Percentiles rank a stretch among this genome's conserved stretches.
phyloP scores from a whole-genome alignment of 192 early-diverging fungal genomes.

The Coemansia sp. region DNA sequence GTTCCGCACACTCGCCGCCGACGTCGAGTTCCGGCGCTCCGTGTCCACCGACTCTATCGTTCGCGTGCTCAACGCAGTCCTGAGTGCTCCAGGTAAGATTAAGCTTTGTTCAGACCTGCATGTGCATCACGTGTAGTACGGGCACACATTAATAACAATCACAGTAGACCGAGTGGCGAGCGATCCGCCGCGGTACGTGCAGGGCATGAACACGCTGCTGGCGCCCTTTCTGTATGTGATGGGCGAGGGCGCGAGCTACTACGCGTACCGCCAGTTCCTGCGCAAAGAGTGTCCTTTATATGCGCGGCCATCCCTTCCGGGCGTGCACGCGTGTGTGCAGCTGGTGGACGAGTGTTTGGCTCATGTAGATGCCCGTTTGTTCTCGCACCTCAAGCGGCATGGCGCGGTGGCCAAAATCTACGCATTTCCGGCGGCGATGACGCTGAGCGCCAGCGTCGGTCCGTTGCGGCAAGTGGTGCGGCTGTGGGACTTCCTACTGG shows the following conservation, averaged over 20 bases:
- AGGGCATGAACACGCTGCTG: slow-evolving; percentile 92
- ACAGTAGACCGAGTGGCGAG: slow-evolving; percentile 29
- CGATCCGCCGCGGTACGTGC: slow-evolving; percentile 72
- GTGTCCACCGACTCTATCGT: slow-evolving; percentile 75
- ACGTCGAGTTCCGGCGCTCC: slow-evolving; percentile 67
- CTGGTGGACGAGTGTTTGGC: slow-evolving; percentile 81
- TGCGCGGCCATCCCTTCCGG: slow-evolving; percentile 84
- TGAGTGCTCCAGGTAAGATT: slow-evolving; percentile 73
- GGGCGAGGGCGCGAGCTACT: slow-evolving; percentile 91
- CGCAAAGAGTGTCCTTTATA: slow-evolving; percentile 88
- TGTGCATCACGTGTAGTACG: not conserved
- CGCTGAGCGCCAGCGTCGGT: slow-evolving; percentile 84
- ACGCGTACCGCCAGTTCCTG: slow-evolving; percentile 83
- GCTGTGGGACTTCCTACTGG: slow-evolving; percentile 92
- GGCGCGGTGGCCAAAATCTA: slow-evolving; percentile 75
- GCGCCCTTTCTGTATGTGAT: slow-evolving; percentile 91
- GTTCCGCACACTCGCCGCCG: slow-evolving; percentile 79
- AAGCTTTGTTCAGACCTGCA: not conserved
- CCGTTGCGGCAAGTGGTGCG: slow-evolving; percentile 80
- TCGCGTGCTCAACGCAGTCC: slow-evolving; percentile 82
- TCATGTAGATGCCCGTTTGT: slow-evolving; percentile 71
- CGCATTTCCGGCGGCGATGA: slow-evolving; percentile 88
- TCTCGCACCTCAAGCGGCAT: slow-evolving; percentile 68
- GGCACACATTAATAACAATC: too few relatives aligned
- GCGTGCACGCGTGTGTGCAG: slow-evolving; percentile 87